phyloP scores from a whole-genome alignment of 768 basidiomycete genomes.

The Cystobasidium tubakii region DNA sequence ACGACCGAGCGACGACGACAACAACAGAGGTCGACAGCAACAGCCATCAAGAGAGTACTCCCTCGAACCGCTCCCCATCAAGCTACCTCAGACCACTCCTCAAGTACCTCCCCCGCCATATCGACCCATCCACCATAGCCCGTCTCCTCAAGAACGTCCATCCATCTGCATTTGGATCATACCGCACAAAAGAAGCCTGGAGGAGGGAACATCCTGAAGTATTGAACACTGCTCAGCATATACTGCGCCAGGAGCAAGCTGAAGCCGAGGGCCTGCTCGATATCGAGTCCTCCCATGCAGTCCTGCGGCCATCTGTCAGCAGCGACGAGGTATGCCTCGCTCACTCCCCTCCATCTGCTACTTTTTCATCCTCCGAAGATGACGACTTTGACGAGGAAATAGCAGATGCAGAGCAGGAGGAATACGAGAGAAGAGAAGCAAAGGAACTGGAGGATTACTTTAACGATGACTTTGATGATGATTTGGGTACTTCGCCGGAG shows the following conservation, averaged over 20 bases:
- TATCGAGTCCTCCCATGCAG: slow-evolving; percentile 17
- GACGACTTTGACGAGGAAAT: slow-evolving; percentile 4
- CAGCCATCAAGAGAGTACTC: background rate
- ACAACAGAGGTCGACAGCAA: background rate
- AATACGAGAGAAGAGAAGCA: background rate
- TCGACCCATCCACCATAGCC: slow-evolving; percentile 12
- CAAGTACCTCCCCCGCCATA: slow-evolving; percentile 24
- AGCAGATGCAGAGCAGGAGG: background rate
- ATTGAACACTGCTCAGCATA: slow-evolving; percentile 6
- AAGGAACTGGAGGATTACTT: background rate
- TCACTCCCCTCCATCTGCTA: background rate
- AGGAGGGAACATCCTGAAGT: slow-evolving; percentile 32
- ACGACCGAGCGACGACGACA: too few relatives aligned
- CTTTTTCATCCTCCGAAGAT: slow-evolving; percentile 6
- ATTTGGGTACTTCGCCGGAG: background rate
- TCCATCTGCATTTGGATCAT: slow-evolving; percentile 29
- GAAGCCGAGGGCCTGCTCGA: background rate
- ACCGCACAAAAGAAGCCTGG: slow-evolving; percentile 32
- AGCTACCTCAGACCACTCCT: slow-evolving; percentile 23
- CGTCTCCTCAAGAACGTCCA: slow-evolving; percentile 18
- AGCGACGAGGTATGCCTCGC: background rate
- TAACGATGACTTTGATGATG: background rate
- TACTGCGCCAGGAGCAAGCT: background rate
- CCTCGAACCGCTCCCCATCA: background rate
- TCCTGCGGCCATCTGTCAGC: background rate